Base-by-base conservation (phyloP, 2,329 filamentous ascomycete genomes). In the Rhinocladiella similis region DNA sequence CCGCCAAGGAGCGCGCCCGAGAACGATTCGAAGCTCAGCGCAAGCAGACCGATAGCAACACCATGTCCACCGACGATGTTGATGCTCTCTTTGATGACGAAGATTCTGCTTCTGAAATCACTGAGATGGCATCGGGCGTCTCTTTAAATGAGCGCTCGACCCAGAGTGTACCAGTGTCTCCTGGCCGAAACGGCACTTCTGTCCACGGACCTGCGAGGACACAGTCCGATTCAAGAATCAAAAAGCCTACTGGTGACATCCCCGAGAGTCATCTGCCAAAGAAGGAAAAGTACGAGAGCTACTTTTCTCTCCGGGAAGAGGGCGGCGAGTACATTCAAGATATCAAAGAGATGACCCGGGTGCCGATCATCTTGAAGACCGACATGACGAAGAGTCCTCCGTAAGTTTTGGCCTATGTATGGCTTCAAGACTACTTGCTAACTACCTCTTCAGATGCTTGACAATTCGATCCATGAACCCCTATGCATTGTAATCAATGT, bases 311-410 rank as follows among this genome's bases (percentile, higher is more conserved):
- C 65, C 84, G 94, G 50, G 93, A 99, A 73, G 90, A 96, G 75
- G 88, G 89, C 66, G 93, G 93, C 63, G 90, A 97, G 67, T 95
- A 95, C 78, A 97, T 99, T 69, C 94, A 99, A 77, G 94, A 99
- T 73, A 91, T 99, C 64, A 92, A 87, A 56, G 94, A 99, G 80
- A 97, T 99, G 92, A 93, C 91, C 42, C 84, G 93, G 66, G 89
- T 99, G 60, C 94, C 94, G n/a, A 89, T 99, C 65, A 96, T 99
- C 72, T 78, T 99, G 69, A 97, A 96, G 86, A 97, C 94, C 64
- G 94, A 99, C 77, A 83, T 99, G 69, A 90, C 83, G 77, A 99
- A 99, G 89, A 97, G 93, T 79, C 94, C 94, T 77, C 94, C 94
- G 92, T 99, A 89, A 86, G 94, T 93, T 61, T 19, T 12, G 3